Evolutionary conservation across 2,329 filamentous ascomycete species (phyloP), one percentile per base, ranked within the genome.

Genomic region (Fusarium sp.): DNA sequence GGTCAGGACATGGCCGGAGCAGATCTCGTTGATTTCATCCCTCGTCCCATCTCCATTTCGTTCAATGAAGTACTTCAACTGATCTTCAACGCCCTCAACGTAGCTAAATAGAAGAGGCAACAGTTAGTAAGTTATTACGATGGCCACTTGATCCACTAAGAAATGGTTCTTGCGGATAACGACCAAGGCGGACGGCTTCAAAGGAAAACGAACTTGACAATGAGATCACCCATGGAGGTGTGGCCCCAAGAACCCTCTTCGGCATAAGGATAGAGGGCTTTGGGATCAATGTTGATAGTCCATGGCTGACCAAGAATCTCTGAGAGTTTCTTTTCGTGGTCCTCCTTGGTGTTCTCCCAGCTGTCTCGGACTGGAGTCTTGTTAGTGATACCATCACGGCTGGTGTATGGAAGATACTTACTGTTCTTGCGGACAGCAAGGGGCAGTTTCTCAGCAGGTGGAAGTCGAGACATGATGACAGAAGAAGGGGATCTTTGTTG

Each of bases 381-480:
- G 35, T 61, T n/a, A 48, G 58, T 35, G 14, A 48, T 31, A 22
- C 9, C 26, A 8, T 20, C 7, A 7, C 0, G 24, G 17, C 3
- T 26, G 22, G 26, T 10, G 9, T 39, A 26, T 20, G 15, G 6
- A 41, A 79, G 80, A 76, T 28, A 42, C 67, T 0, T 52, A 88
- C 87, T 76, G 78, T 88, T 87, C 81, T 88, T 89, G 78, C 87
- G 86, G 48, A 86, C 76, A 38, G 83, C 84, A 70, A 89, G 85
- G 41, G 87, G 82, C 17, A 89, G 81, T 80, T 87, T 89, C 70
- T 85, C 87, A 49, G 82, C 83, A 13, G 86, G 85, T 14, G 85
- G 82, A 55, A 87, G 83, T 57, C 79, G 77, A 47, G 70, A 39
- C 79, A 81, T 80, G 26, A 18, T 73, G 33, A 26, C 14, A 14